A percentile compares a stretch with the other conserved stretches of the same genome.
These are phyloP conservation scores for Exophiala aquamarina DNA, from an alignment of 2,329 filamentous ascomycete species.

Conservation along the genomic window DNA sequence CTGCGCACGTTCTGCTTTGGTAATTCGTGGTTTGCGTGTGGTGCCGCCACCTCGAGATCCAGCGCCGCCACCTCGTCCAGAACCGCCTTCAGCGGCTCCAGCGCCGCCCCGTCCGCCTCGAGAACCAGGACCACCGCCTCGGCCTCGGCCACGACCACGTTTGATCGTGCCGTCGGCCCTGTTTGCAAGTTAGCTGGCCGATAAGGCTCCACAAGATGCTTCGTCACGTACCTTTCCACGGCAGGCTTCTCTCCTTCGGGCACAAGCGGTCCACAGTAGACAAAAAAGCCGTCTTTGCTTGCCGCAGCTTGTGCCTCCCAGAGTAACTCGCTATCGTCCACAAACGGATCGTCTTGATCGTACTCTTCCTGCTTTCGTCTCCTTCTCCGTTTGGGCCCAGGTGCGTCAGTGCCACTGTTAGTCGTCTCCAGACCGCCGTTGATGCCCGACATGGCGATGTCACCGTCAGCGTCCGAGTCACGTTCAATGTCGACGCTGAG, in stretches of 20 bases:
- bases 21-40: conserved; percentile 78
- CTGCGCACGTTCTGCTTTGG: conserved; percentile 79
- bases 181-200: conserved; percentile 21
- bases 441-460: conserved; percentile 41
- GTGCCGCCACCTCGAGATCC: conserved; percentile 46
- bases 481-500: conserved; percentile 89
- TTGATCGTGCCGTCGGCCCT: conserved; percentile 68
- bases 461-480: conserved; percentile 55
- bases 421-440: conserved; percentile 55
- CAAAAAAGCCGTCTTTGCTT: conserved; percentile 95
- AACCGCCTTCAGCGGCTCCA: conserved; percentile 22
- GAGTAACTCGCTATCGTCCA: conserved; percentile 88
- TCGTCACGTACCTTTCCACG: conserved; percentile 57
- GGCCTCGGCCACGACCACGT: conserved; percentile 56
- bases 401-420: conserved; percentile 54
- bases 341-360: conserved; percentile 67
- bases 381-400: conserved; percentile 74
- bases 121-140: conserved; percentile 48
- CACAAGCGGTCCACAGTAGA: conserved; percentile 89
- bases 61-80: conserved; percentile 22
- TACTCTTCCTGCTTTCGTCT: conserved; percentile 70
- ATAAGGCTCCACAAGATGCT: conserved; percentile 35
- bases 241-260: conserved; percentile 78
- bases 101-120: conserved; percentile 39
- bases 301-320: conserved; percentile 96